Evolutionary conservation across 2,329 filamentous ascomycete species (phyloP), one percentile per base, ranked within the genome.

Genomic region (Pseudogymnoascus sp.): DNA sequence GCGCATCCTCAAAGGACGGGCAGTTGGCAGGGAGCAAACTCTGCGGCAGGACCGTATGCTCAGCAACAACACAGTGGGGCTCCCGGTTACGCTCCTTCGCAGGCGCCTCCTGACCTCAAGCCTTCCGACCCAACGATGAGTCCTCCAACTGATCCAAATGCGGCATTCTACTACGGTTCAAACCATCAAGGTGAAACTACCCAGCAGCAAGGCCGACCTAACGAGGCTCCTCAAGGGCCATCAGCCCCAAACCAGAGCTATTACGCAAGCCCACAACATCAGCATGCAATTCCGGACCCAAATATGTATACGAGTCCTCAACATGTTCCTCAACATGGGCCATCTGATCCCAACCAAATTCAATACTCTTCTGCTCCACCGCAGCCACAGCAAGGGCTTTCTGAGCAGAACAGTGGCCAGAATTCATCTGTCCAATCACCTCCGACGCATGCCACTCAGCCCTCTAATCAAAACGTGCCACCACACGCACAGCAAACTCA

Each of bases 161-260:
- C 80, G 9, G 78, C 79, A 8, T 86, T 82, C 67, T 88, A 87
- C 70, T 84, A 82, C 67, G 78, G 74, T 18, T 60, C 66, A 50
- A 61, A 63, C 6, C 63, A 60, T 22, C 69, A 70, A 50, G 62
- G 65, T 35, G 63, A 64, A 22, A 66, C 67, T 3, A 66, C 68
- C 11, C 62, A 69, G 50, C 67, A 71, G 50, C 61, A 63, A 18
- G 57, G 63, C 11, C 65, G 61, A 32, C 5, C 28, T 18, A 54
- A 32, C 6, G 47, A 54, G 25, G n/a, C 47, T 14, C 28, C 37
- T 59, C 63, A 62, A 62, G 63, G 35, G n/a, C 28, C 47, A 32
- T 54, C 47, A 7, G 47, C 7, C n/a, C 47, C 47, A 18, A 54
- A 32, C 28, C 47, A 54, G n/a, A 18, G 6, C 3, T 54, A 54